Base-by-base conservation (phyloP, 176 grass and related monocot species). In the Carex pumila region DNA sequence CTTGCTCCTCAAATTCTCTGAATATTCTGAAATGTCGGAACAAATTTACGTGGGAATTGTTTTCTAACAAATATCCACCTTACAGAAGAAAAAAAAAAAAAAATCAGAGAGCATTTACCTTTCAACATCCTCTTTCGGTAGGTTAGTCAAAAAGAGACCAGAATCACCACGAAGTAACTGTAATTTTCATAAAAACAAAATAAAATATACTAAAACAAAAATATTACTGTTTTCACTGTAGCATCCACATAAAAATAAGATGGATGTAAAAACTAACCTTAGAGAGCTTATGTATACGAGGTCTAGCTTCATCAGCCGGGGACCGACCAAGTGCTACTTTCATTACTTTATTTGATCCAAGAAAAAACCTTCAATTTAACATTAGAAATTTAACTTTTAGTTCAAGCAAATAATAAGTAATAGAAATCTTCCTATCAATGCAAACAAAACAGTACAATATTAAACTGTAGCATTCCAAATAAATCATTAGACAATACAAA, bases 321-420 rank as follows among this genome's bases (percentile, higher is more conserved):
- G 93, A 99, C 12, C 89, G 89, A 22, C 96, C 96, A 21, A 99
- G 49, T 11, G 93, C 86, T 53, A 95, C 88, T 87, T 95, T 93
- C 96, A 99, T 99, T 43, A 99, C 91, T 89, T 95, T 99, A 85
- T 95, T 99, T 66, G 91, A 89, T 21, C 93, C 96, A 67, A 99
- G 93, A 86, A 99, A 99, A 86, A 99, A 93, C 86, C 96, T 98
- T 49, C 3, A 3, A 64, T 59, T 39, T 39, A 67, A 55, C 4
- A n/a, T 73, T 39, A 61, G 31, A 14, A 39, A 79, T 25, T 56
- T 32, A 45, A 39, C 70, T 57, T 61, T 47, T 80, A 68, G 43
- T 53, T 30, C 19, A 56, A 61, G 3, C 6, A 86, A 65, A 60
- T 65, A 18, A 17, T 32, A 32, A 39, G 5, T 1, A 45, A 25